phyloP scores from a whole-genome alignment of 2,329 filamentous ascomycete species.

The Ophiostoma sp. region DNA sequence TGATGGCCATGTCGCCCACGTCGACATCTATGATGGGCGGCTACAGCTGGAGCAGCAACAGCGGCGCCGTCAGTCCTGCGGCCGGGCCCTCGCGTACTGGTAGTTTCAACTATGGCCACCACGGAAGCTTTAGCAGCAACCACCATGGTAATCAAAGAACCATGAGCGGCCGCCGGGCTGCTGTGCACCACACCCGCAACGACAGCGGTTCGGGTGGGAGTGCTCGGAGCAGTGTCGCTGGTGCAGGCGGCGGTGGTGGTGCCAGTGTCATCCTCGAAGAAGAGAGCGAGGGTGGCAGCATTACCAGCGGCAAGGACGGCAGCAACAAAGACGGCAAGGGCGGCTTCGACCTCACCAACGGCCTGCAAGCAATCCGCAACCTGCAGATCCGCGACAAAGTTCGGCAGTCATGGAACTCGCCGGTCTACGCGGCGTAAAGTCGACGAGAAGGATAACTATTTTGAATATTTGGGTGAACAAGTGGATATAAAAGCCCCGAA shows the following conservation, averaged over 20 bases:
- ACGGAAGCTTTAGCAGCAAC: neutral
- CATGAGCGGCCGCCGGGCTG: conserved; percentile 8
- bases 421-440: conserved; percentile 39
- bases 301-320: conserved; percentile 10
- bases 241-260: conserved; percentile 21
- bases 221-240: conserved; percentile 28
- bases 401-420: conserved; percentile 43
- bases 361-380: conserved; percentile 37
- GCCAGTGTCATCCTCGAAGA: conserved; percentile 22
- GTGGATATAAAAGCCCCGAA: neutral
- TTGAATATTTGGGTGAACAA: neutral
- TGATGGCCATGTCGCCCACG: conserved; percentile 10
- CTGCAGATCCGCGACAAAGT: conserved; percentile 38
- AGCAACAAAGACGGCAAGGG: neutral
- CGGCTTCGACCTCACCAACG: conserved; percentile 28
- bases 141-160: conserved; percentile 22
- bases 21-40: neutral
- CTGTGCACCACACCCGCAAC: conserved; percentile 32
- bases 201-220: conserved; percentile 31
- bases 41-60: conserved; percentile 22
- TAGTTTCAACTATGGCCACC: conserved; percentile 1
- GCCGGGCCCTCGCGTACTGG: neutral
- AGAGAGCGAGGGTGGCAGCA: conserved; percentile 28
- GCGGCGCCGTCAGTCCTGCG: conserved; percentile 7
- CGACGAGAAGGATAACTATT: too few relatives aligned